Evolutionary conservation across 108 stramenopile species (phyloP), one percentile per base, ranked within the genome.

Genomic region (Nannochloropsis gaditana): DNA sequence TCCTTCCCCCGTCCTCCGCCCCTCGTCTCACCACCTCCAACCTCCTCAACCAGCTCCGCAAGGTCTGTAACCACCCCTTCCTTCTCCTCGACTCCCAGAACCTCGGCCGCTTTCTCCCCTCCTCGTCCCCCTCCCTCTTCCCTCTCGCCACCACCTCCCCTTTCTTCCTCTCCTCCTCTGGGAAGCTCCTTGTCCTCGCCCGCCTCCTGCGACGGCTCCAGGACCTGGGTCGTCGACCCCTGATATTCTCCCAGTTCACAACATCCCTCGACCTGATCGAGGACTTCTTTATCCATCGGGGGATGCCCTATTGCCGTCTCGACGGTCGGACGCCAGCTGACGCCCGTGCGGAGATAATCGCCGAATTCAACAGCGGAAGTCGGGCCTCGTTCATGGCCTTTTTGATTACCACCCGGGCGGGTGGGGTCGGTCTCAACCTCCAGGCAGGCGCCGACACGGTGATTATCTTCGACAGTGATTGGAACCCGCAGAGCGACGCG

Each of bases 401-500:
- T 8, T 73, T 73, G 19, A 73, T 73, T n/a, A n/a, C 59, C 5
- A 73, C 59, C 19, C 59, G 59, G 19, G 59, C 59, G 59, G 59
- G 59, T n/a, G 59, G 59, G 19, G 15, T 73, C 3, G 59, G 59
- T 15, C 59, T 73, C 19, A 73, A 73, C n/a, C 8, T 73, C 15
- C 59, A 73, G n/a, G n/a, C 15, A 17, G 90, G 95, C 41, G 98
- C 98, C 21, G 96, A 99, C 86, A 97, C 96, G 31, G 97, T 97
- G 41, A 94, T 99, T 82, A 95, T 99, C 84, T 98, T 96, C 90
- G 98, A 96, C 87, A 93, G 92, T 81, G 98, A 99, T 89, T 99
- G 98, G 98, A 99, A 99, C 88, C 98, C 98, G 9, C 95, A 95
- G 93, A 95, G 94, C 93, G 98, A 99, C 88, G 84, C 95, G 47